Evolutionary conservation across 148 eudicot species (phyloP).

Genomic region (Spergularia bocconei): DNA sequence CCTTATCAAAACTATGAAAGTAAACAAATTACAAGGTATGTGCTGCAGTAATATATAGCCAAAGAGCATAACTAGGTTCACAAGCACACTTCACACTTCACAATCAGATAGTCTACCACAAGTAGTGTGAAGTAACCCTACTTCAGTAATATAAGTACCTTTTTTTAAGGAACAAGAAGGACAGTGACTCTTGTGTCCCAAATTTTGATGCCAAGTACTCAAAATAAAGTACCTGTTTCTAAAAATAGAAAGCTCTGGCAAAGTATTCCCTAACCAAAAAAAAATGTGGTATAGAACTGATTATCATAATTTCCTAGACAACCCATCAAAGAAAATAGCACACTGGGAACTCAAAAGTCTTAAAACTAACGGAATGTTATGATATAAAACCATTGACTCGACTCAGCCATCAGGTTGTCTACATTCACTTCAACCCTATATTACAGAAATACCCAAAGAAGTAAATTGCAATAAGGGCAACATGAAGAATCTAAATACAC

Average conservation of each 20-base stretch:
- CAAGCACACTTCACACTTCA: neutral
- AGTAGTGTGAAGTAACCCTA: neutral
- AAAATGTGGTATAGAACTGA: neutral
- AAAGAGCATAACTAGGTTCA: neutral
- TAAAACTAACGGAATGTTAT: neutral
- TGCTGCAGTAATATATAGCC: neutral
- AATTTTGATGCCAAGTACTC: slow-evolving; percentile 14
- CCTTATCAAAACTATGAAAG: neutral
- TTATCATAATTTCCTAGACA: neutral
- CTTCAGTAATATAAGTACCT: neutral
- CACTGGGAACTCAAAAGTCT: neutral
- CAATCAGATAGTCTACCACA: neutral
- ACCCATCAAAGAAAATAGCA: slow-evolving; percentile 1
- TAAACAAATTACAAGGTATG: neutral
- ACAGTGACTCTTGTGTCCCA: neutral
- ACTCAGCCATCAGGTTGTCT: too few species aligned
- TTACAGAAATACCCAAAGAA: neutral
- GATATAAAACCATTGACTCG: too few species aligned
- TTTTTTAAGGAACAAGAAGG: slow-evolving; percentile 7
- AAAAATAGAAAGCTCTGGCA: slow-evolving; percentile 6
- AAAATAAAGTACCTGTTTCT: slow-evolving; percentile 2
- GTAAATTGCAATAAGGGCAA: neutral
- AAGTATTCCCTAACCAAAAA: neutral
- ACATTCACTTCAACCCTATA: neutral
- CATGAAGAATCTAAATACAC: slow-evolving; percentile 1